phyloP scores from a whole-genome alignment of 371 early-diverging fungal species.

The Chytridium lagenaria region DNA sequence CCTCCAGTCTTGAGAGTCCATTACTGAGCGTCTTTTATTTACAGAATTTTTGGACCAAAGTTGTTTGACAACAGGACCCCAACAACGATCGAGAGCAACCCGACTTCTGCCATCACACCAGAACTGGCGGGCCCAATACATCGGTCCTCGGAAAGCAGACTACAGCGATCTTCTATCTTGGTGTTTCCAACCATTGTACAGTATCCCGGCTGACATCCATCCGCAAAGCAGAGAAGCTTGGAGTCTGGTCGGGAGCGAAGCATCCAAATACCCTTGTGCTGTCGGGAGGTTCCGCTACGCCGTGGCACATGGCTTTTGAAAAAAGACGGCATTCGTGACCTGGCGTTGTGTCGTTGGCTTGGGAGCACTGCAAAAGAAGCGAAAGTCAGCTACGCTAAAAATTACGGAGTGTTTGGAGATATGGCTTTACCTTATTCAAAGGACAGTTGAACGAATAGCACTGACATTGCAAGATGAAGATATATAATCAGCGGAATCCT shows the following conservation, averaged over 20 bases:
- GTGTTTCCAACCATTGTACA: slow-evolving; percentile 7
- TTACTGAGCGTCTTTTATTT: not conserved
- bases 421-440: not conserved
- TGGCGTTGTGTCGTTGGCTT: not conserved
- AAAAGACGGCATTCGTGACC: slow-evolving; percentile 17
- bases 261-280: not conserved
- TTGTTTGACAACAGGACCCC: too few relatives aligned
- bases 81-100: too few relatives aligned
- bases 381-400: not conserved
- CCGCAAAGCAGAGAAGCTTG: not conserved
- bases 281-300: slow-evolving; percentile 1
- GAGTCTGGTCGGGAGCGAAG: not conserved
- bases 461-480: too few relatives aligned
- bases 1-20: slow-evolving; percentile 10
- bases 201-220: not conserved
- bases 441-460: slow-evolving; percentile 7
- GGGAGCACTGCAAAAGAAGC: not conserved
- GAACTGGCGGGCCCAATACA: not conserved
- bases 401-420: too few relatives aligned
- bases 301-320: not conserved
- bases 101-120: too few relatives aligned
- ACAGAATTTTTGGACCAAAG: too few relatives aligned
- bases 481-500: too few relatives aligned
- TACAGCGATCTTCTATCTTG: not conserved
- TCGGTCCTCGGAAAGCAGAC: not conserved